Evolutionary conservation across 306 rosid genomes (phyloP).

Genomic region (Fragaria nilgerrensis): DNA sequence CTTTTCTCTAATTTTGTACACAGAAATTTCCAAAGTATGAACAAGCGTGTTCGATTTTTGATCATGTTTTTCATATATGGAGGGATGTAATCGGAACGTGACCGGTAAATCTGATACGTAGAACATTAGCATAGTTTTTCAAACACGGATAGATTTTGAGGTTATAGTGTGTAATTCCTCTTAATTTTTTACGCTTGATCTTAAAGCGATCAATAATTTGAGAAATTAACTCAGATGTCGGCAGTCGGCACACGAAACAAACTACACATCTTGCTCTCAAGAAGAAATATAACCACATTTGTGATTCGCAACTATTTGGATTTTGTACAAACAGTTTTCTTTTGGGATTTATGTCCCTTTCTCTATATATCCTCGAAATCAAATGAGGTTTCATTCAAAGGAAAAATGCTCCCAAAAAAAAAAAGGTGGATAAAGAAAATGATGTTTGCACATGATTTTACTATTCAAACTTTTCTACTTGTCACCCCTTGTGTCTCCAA

Average conservation of each 20-base stretch:
- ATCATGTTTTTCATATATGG: neutral
- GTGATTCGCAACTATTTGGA: neutral
- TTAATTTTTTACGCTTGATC: neutral
- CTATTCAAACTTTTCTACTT: neutral
- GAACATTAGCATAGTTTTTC: neutral
- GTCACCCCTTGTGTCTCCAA: slow-evolving; percentile 7
- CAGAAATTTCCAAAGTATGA: neutral
- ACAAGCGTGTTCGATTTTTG: neutral
- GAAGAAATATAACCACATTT: neutral
- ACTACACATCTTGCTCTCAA: neutral
- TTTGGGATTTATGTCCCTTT: neutral
- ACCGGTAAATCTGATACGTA: neutral
- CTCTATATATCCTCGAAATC: neutral
- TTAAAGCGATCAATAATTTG: neutral
- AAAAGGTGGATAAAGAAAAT: slow-evolving; percentile 11
- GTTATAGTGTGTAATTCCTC: no score
- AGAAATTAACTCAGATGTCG: neutral
- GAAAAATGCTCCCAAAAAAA: neutral
- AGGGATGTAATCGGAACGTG: neutral
- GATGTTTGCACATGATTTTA: neutral
- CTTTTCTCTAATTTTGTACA: neutral
- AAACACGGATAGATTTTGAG: neutral
- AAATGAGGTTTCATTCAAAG: neutral
- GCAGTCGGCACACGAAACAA: neutral
- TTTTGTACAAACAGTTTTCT: neutral